Percentiles rank a stretch among this genome's conserved stretches.
phyloP scores from a whole-genome alignment of 164 flowering plant species.

The Pachysandra terminalis region DNA sequence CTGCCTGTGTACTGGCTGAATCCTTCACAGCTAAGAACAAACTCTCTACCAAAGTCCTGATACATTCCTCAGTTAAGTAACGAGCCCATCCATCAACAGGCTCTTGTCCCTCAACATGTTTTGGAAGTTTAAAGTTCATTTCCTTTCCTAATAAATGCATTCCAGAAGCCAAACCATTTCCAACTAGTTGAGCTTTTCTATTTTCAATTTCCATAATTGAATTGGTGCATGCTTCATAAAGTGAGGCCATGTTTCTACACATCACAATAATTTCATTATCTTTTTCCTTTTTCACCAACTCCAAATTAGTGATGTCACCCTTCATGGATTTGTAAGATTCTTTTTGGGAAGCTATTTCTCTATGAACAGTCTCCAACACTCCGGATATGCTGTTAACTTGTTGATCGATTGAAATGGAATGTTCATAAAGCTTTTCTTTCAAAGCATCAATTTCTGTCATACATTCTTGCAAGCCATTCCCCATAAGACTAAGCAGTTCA shows the following conservation, averaged over 20 bases:
- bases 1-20: slow-evolving; percentile 33
- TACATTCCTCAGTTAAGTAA: slow-evolving; percentile 41
- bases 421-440: slow-evolving; percentile 37
- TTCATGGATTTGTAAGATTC: no score
- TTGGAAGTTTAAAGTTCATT: slow-evolving; percentile 19
- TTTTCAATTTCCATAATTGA: slow-evolving; percentile 57
- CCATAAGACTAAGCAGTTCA: slow-evolving; percentile 30
- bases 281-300: slow-evolving; percentile 38
- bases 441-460: slow-evolving; percentile 31
- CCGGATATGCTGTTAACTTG: slow-evolving; percentile 36
- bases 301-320: slow-evolving; percentile 29
- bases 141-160: slow-evolving; percentile 18
- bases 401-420: slow-evolving; percentile 35
- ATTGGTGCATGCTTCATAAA: slow-evolving; percentile 60
- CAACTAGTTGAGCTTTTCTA: slow-evolving; percentile 32
- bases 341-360: slow-evolving; percentile 35
- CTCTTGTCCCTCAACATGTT: slow-evolving; percentile 22
- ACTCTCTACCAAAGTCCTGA: slow-evolving; percentile 43
- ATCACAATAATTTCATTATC: slow-evolving; percentile 38
- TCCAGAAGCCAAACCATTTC: slow-evolving; percentile 26
- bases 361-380: slow-evolving; percentile 26
- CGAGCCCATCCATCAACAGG: slow-evolving; percentile 15
- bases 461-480: slow-evolving; percentile 38
- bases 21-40: slow-evolving; percentile 48
- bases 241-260: slow-evolving; percentile 38